Percentiles rank a stretch among this genome's conserved stretches.
These are phyloP conservation scores for Akanthomyces dipterigenus DNA, from an alignment of 2,329 filamentous ascomycete genomes.

Conservation along the genomic window DNA sequence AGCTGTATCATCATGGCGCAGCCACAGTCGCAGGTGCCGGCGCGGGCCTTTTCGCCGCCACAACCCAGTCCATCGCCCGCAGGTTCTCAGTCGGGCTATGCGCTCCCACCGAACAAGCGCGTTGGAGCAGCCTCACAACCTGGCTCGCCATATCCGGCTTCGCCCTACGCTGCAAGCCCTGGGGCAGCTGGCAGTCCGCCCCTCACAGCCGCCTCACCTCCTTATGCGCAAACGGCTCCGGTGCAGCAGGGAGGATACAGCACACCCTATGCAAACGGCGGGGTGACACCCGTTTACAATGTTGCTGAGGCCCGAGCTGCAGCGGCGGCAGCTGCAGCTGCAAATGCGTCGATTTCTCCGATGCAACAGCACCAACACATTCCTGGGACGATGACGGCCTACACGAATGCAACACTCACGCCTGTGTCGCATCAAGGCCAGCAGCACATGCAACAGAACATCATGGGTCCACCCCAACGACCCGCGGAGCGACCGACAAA, in stretches of 20 bases:
- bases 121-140: constrained; percentile 59
- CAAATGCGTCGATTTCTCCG: constrained; percentile 26
- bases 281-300: constrained; percentile 28
- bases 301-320: constrained; percentile 28
- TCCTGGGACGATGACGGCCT: constrained; percentile 20
- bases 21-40: constrained; percentile 45
- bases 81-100: constrained; percentile 44
- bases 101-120: constrained; percentile 65
- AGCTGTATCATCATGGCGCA: constrained; percentile 45
- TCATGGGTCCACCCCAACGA: constrained; percentile 55
- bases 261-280: constrained; percentile 33
- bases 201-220: constrained; percentile 30
- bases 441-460: constrained; percentile 12
- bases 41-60: constrained; percentile 55
- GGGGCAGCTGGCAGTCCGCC: constrained; percentile 34
- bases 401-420: constrained; percentile 24
- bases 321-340: constrained; percentile 22
- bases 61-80: constrained; percentile 57
- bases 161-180: constrained; percentile 44
- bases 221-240: constrained; percentile 28
- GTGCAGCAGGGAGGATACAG: constrained; percentile 24
- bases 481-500: constrained; percentile 57
- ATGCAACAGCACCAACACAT: constrained; percentile 27
- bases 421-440: constrained; percentile 19
- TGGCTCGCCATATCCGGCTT: constrained; percentile 51